A percentile compares a stretch with the other conserved stretches of the same genome.
phyloP scores from a whole-genome alignment of 495 filamentous ascomycete genomes.

The Cudoniella acicularis region DNA sequence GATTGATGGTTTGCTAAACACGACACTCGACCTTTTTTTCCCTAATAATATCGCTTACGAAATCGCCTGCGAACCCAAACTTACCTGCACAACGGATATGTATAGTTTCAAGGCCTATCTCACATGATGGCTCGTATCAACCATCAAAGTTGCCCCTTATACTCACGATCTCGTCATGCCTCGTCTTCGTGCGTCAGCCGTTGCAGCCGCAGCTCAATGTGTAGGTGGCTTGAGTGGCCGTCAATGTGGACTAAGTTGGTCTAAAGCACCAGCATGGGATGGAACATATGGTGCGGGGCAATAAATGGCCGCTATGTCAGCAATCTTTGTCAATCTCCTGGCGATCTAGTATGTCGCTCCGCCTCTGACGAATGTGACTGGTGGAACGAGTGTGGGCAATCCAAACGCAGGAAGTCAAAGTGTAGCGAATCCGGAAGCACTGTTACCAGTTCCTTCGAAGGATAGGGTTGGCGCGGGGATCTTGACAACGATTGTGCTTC shows the following conservation, averaged over 20 bases:
- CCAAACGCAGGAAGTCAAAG: conserved; percentile 56
- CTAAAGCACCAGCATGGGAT: conserved; percentile 48
- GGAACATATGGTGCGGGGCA: conserved; percentile 59
- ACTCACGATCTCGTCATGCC: conserved; percentile 58
- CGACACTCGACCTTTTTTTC: conserved; percentile 44
- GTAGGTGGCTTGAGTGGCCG: conserved; percentile 52
- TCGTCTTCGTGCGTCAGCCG: conserved; percentile 59
- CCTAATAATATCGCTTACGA: conserved; percentile 61
- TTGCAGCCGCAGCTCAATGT: conserved; percentile 68
- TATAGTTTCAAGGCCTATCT: conserved; percentile 84
- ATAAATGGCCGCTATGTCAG: conserved; percentile 53
- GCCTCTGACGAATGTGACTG: conserved; percentile 60
- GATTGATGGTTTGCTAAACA: conserved; percentile 15
- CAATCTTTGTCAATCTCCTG: conserved; percentile 38
- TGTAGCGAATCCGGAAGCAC: conserved; percentile 14
- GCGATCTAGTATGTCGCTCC: conserved; percentile 6
- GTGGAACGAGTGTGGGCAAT: conserved; percentile 74
- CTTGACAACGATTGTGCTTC: conserved; percentile 44
- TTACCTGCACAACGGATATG: conserved; percentile 70
- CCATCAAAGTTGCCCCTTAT: conserved; percentile 69
- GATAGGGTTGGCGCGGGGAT: conserved; percentile 62
- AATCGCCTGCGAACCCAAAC: conserved; percentile 62
- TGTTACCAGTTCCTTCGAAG: conserved; percentile 32
- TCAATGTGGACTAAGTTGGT: conserved; percentile 68
- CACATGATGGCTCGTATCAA: conserved; percentile 74